Base-by-base conservation (phyloP, 768 basidiomycete species). In the Tylopilus sp. region DNA sequence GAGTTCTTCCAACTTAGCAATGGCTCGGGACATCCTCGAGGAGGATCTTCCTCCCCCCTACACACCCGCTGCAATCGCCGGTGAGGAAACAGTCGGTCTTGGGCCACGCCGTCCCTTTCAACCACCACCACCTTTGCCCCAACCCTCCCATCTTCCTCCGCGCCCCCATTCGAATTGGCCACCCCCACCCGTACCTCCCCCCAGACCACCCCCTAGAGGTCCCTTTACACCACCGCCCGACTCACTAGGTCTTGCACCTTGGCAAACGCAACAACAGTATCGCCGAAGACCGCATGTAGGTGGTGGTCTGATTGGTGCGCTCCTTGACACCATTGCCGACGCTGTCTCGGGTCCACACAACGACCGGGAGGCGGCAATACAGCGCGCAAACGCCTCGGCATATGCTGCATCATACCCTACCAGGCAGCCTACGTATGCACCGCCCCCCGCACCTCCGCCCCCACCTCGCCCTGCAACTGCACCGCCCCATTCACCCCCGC, bases 21-120 rank as follows among this genome's bases (percentile, higher is more conserved):
- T n/a, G n/a, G n/a, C n/a, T n/a, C n/a, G n/a, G 23, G 51, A 55
- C 3, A 2, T n/a, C n/a, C 54, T 76, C 23, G 64, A 70, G 2
- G 83, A 83, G n/a, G 82, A 83, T 18, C 69, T 73, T 11, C 88
- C 87, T 1, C 88, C 88, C 1, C 81, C 87, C 1, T 91, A 90
- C 59, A 86, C 86, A 0, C 70, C 79, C 0, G 56, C 74, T 2
- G 78, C 87, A 3, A 76, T 83, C 42, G 42, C 72, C 17, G 88
- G 86, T 13, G 88, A 91, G 61, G 68, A 73, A 1, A 81, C 84
- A 0, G 53, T 90, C 2, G 80, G 86, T 48, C 68, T 76, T 18
- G 87, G 88, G 0, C 88, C 87, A 0, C 48, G 68, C 5, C 60
- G 85, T 12, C 84, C 87, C 0, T 88, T 85, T 58, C 83, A 85